Conservation (phyloP, 2,329 filamentous ascomycete genomes). For the Fusarium goolgardi region DNA sequence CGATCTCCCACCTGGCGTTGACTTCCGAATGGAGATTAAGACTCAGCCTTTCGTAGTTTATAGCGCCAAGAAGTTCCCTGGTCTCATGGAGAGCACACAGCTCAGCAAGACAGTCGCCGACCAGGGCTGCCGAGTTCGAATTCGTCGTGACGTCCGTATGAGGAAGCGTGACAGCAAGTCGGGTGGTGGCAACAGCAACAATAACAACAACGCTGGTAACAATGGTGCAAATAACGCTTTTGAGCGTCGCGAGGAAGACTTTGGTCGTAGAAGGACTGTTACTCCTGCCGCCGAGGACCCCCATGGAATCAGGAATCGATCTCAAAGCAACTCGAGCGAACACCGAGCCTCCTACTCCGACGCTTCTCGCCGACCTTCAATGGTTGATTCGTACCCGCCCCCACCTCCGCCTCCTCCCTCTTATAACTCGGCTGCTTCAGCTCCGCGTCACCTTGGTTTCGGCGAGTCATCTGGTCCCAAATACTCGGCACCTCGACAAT, state of each 20-base stretch:
- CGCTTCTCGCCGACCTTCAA: slow-evolving; percentile 60
- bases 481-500: slow-evolving; percentile 52
- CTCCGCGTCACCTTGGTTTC: slow-evolving; percentile 52
- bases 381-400: slow-evolving; percentile 58
- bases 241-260: slow-evolving; percentile 74
- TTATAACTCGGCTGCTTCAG: slow-evolving; percentile 48
- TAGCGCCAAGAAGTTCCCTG: slow-evolving; percentile 98
- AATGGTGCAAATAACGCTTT: slow-evolving; percentile 56
- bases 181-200: slow-evolving; percentile 56
- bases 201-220: slow-evolving; percentile 56
- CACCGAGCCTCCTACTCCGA: slow-evolving; percentile 59
- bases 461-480: slow-evolving; percentile 51
- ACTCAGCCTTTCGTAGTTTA: slow-evolving; percentile 88
- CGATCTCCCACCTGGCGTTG: slow-evolving; percentile 68
- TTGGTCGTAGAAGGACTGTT: slow-evolving; percentile 54
- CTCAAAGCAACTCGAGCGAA: slow-evolving; percentile 69
- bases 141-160: slow-evolving; percentile 93
- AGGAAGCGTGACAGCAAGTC: slow-evolving; percentile 81
- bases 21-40: slow-evolving; percentile 90
- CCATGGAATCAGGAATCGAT: slow-evolving; percentile 62
- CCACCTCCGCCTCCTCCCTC: slow-evolving; percentile 54
- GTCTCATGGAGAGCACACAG: slow-evolving; percentile 86
- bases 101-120: slow-evolving; percentile 93
- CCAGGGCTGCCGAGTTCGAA: slow-evolving; percentile 95
- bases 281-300: slow-evolving; percentile 52